A percentile compares a stretch with the other conserved stretches of the same genome.
phyloP scores from a whole-genome alignment of 768 basidiomycete species.

The Ephemerocybe angulata region DNA sequence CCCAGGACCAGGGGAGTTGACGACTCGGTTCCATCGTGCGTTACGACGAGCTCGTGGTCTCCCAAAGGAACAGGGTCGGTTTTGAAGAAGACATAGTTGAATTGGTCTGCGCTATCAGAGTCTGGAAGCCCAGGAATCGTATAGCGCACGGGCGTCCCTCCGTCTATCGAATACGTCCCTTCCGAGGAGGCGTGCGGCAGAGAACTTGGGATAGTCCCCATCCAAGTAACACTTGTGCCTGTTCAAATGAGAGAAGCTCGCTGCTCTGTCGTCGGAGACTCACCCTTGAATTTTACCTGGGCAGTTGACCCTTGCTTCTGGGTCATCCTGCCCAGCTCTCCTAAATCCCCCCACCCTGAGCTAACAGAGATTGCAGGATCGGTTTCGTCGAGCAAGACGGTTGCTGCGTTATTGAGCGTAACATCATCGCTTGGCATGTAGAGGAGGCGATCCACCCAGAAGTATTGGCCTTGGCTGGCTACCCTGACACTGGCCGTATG shows the following conservation, averaged over 20 bases:
- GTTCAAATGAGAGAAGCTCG: neutral
- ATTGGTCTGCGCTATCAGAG: conserved; percentile 2
- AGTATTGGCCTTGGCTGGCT: conserved; percentile 20
- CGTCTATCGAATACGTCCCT: conserved; percentile 22
- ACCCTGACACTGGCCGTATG: conserved; percentile 27
- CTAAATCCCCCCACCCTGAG: conserved; percentile 16
- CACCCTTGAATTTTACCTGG: conserved; percentile 19
- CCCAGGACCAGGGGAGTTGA: neutral
- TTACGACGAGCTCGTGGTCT: conserved; percentile 18
- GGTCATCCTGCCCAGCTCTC: conserved; percentile 16
- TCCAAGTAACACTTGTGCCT: conserved; percentile 2
- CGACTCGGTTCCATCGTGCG: conserved; percentile 11
- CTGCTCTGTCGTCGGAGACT: neutral
- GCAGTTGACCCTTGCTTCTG: conserved; percentile 8
- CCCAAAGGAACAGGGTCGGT: conserved; percentile 16
- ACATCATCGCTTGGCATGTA: conserved; percentile 21
- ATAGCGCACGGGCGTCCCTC: conserved; percentile 10
- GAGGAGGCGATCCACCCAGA: conserved; percentile 29
- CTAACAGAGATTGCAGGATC: conserved; percentile 19
- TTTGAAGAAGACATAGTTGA: conserved; percentile 20
- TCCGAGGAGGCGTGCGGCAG: conserved; percentile 5
- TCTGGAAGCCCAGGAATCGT: conserved; percentile 13
- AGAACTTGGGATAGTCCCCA: neutral
- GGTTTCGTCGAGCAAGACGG: conserved; percentile 11
- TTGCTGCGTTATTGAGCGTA: conserved; percentile 10